Conservation (phyloP, 306 rosid species). For the Rosa chinensis region DNA sequence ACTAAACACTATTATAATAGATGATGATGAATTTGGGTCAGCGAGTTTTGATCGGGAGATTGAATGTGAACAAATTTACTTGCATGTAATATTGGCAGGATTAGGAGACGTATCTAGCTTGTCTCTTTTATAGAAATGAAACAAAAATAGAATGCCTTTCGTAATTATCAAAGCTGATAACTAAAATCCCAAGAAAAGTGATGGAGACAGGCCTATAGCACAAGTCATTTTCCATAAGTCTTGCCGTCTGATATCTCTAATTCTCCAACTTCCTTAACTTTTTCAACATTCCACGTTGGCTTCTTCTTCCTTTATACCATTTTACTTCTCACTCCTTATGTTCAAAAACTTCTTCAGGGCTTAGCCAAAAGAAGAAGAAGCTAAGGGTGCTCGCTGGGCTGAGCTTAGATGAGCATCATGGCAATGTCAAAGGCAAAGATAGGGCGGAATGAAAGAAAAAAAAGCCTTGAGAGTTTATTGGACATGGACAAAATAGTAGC, state of each 20-base stretch:
- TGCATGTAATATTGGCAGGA: neutral
- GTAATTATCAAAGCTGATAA: conserved; percentile 40
- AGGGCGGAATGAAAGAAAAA: conserved; percentile 35
- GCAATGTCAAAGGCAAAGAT: conserved; percentile 47
- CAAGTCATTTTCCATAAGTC: neutral
- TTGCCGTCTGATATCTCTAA: conserved; percentile 43
- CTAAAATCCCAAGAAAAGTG: conserved; percentile 43
- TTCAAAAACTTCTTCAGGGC: conserved; percentile 28
- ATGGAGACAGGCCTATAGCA: conserved; percentile 5
- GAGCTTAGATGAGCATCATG: conserved; percentile 4
- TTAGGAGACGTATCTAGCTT: neutral
- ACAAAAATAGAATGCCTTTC: conserved; percentile 26
- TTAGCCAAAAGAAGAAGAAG: conserved; percentile 24
- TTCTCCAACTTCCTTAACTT: conserved; percentile 11
- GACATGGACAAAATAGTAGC: conserved; percentile 44
- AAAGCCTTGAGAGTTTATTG: conserved; percentile 61
- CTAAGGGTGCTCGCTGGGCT: conserved; percentile 20
- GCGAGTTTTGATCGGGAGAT: neutral
- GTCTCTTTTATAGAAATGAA: conserved; percentile 29
- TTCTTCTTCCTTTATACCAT: conserved; percentile 28
- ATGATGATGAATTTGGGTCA: neutral
- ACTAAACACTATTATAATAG: neutral
- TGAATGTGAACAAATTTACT: neutral
- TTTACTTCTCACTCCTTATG: conserved; percentile 23
- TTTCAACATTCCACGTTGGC: conserved; percentile 28